Evolutionary conservation across 306 rosid genomes (phyloP).

Genomic region (Castanopsis chinensis): DNA sequence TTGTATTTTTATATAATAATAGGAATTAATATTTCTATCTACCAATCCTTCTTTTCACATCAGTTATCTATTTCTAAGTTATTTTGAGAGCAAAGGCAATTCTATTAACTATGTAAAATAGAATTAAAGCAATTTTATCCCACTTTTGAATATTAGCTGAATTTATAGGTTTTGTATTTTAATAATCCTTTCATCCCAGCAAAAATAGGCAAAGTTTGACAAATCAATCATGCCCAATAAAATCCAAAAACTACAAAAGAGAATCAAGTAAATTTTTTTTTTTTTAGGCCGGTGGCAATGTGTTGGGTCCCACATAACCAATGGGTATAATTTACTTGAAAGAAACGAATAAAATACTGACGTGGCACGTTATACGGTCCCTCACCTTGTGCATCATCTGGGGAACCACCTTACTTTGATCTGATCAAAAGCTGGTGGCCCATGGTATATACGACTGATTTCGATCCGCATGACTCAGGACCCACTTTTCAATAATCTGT

Average conservation of each 20-base stretch:
- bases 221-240: neutral
- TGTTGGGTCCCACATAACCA: conserved; percentile 10
- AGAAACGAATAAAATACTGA: conserved; percentile 30
- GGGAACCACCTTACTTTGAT: neutral
- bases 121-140: too few species aligned
- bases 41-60: too few species aligned
- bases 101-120: too few species aligned
- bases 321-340: conserved; percentile 23
- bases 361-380: conserved; percentile 27
- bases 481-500: neutral
- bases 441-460: neutral
- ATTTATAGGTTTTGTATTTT: neutral
- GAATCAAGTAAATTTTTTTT: neutral
- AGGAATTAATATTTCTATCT: too few species aligned
- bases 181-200: neutral
- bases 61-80: too few species aligned
- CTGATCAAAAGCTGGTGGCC: conserved; percentile 6
- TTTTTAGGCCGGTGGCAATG: conserved; percentile 9
- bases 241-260: neutral
- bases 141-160: neutral
- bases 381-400: neutral
- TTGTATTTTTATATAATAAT: too few species aligned
- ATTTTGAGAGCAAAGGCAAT: too few species aligned
- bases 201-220: neutral
- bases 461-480: neutral